Base-by-base conservation (phyloP, 441 rosid genomes). In the Pelargonium citronellum region DNA sequence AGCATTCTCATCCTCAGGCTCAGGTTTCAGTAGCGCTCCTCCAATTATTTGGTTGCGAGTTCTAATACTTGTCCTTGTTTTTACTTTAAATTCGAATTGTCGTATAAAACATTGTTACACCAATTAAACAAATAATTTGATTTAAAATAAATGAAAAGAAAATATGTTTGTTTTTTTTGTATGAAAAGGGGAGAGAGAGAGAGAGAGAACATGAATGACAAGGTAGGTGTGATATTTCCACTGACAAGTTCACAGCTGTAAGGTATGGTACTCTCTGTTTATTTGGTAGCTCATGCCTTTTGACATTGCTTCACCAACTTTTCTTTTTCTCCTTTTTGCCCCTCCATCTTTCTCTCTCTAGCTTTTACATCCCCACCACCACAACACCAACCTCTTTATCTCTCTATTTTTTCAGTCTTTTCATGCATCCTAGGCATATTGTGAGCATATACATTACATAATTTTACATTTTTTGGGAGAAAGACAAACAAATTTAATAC, bases 371-470 rank as follows among this genome's bases (percentile, higher is more conserved):
- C 61, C 72, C 47, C 67, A 9, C 65, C 76, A 57, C 67, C 64
- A 30, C 70, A 24, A 24, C 30, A 24, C 30, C 30, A 24, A 24
- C 30, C 30, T 24, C 30, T 24, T 24, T 24, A 24, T 24, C 69
- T 17, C 30, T 22, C 64, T 60, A 2, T 57, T 24, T 53, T n/a
- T 0, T 17, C 62, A 67, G 24, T 43, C 77, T 74, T 73, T 72
- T 64, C 49, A 47, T 74, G 71, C 77, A 67, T 69, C 66, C 67
- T 19, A 20, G 34, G 57, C 69, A 60, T 47, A 11, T 39, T 17
- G 69, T 41, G 6, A 24, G 43, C 68, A 69, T n/a, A 60, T 4
- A 10, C 20, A 37, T 16, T 34, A 68, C 66, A 53, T 49, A 66
- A 73, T 62, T 41, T 46, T 66, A 44, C 61, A 8, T 39, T 34